Base-by-base conservation (phyloP, 768 basidiomycete genomes). In the Podaxis pistillaris region DNA sequence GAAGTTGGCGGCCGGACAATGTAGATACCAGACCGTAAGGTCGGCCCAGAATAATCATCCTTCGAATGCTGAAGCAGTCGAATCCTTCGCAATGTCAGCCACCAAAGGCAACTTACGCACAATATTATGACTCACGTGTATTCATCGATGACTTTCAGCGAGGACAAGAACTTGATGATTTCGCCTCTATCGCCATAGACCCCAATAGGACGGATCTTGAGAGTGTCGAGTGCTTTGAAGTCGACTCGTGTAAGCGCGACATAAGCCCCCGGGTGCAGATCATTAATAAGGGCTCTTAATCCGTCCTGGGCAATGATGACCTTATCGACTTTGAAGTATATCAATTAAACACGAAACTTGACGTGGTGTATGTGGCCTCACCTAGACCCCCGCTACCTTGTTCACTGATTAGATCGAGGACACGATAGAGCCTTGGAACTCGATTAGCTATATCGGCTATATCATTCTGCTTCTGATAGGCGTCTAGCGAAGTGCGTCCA, bases 241-340 rank as follows among this genome's bases (percentile, higher is more conserved):
- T 87, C 77, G 62, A 88, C 82, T 63, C 78, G 82, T 1, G 83
- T 86, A 55, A 86, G 73, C 0, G 83, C 83, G 1, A 66, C 63
- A 66, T 85, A 87, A 4, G 87, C 79, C 1, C 82, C 80, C 0
- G 86, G 83, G 44, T 67, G 75, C 8, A 86, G 51, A 17, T 67
- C 68, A 56, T 86, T 83, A 66, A 84, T 78, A 56, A 87, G 79
- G 2, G 72, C 64, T 63, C 74, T 72, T 12, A 88, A 71, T 2
- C 83, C 80, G 2, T 78, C 72, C 68, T 86, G 83, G 1, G 76
- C 74, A 30, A 88, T 88, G 69, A 88, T 81, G 36, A 88, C 79
- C 67, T 88, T 88, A 66, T 86, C 85, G 41, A 86, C 86, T 86
- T 63, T 17, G 54, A 2, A 19, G 52, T 46, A 33, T 26, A 38